Conservation (phyloP, 306 rosid genomes). For the Cucumis sativus region DNA sequence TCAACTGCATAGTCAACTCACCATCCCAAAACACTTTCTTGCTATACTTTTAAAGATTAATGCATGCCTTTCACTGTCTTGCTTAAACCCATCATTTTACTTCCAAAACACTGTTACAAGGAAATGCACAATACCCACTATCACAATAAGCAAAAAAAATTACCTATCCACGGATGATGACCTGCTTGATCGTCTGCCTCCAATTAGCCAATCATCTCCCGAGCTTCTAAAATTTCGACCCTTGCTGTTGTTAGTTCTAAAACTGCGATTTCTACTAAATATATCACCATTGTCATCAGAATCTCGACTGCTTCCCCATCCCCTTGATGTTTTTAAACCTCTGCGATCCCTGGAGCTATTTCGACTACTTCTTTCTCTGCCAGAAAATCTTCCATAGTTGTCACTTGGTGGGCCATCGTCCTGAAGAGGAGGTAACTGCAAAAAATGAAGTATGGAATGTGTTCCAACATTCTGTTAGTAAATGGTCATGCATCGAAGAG, state of each 20-base stretch:
- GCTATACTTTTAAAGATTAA: not conserved
- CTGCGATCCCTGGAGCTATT: constrained; percentile 38
- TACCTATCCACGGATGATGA: constrained; percentile 69
- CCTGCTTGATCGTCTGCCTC: constrained; percentile 66
- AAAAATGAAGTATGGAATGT: not conserved
- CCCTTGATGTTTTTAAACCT: constrained; percentile 46
- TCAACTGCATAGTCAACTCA: not conserved
- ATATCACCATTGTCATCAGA: constrained; percentile 10
- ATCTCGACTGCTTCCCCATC: constrained; percentile 27
- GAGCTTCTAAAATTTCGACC: constrained; percentile 38
- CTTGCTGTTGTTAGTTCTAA: constrained; percentile 42
- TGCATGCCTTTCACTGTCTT: not conserved
- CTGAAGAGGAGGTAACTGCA: constrained; percentile 91
- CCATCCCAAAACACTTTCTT: not conserved
- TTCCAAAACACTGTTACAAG: not conserved
- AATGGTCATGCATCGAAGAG: not conserved
- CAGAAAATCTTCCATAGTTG: constrained; percentile 68
- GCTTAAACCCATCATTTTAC: not conserved
- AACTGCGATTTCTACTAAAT: constrained; percentile 30
- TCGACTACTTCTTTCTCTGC: constrained; percentile 41
- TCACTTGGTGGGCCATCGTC: constrained; percentile 88
- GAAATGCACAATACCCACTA: not conserved
- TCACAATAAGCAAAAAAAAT: not conserved
- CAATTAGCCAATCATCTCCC: constrained; percentile 73
- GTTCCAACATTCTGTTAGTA: not conserved